These are phyloP conservation scores for Purshia tridentata DNA, from an alignment of 306 rosid species.

Conservation along the genomic window DNA sequence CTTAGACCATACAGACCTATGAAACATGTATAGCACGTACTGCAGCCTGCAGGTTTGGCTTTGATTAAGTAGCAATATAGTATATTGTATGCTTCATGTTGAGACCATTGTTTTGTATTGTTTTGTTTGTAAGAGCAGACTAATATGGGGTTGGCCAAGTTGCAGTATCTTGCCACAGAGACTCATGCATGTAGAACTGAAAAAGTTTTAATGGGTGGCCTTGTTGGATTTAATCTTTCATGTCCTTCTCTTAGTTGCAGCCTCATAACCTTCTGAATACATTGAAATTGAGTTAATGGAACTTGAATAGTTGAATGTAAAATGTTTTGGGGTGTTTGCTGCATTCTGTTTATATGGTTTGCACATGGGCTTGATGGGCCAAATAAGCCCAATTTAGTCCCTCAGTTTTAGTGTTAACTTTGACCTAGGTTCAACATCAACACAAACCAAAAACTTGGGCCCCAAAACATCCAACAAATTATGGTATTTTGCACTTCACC, in stretches of 20 bases:
- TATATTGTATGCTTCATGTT: background rate
- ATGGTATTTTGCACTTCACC: background rate
- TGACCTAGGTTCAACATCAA: slow-evolving; percentile 6
- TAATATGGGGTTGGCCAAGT: no score
- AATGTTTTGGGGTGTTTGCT: background rate
- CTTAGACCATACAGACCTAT: no score
- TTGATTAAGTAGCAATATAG: background rate
- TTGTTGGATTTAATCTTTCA: background rate
- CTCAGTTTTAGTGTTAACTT: background rate
- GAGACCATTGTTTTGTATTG: no score
- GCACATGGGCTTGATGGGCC: background rate
- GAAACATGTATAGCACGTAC: background rate
- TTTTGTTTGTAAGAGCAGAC: no score
- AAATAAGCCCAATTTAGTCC: background rate
- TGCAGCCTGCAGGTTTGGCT: background rate
- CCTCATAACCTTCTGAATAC: background rate
- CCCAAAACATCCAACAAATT: background rate
- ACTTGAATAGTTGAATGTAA: background rate
- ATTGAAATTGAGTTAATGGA: background rate
- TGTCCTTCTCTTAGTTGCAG: background rate
- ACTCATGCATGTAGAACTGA: background rate
- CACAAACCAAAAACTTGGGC: background rate
- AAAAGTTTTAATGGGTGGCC: background rate
- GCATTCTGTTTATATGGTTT: background rate
- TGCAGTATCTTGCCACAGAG: background rate